Conservation (phyloP, 2,329 filamentous ascomycete species). For the Curvularia lunata region DNA sequence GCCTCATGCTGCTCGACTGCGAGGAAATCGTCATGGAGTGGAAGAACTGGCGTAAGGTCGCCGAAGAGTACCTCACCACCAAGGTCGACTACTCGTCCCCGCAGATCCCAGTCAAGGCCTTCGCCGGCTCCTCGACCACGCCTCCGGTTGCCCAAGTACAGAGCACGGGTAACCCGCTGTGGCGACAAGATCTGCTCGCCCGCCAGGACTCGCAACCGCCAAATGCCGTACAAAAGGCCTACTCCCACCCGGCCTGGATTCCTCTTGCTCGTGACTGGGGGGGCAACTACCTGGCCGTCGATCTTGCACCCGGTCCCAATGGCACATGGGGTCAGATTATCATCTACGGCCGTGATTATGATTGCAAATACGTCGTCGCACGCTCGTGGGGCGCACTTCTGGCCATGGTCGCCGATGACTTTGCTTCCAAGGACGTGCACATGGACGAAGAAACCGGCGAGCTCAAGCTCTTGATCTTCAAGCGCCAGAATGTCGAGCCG, state of each 20-base stretch:
- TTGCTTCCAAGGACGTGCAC: slow-evolving; percentile 88
- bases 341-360: slow-evolving; percentile 95
- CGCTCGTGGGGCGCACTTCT: slow-evolving; percentile 90
- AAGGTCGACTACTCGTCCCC: slow-evolving; percentile 63
- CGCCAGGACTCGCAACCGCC: slow-evolving; percentile 88
- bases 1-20: slow-evolving; percentile 94
- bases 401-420: slow-evolving; percentile 85
- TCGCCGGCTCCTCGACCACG: slow-evolving; percentile 73
- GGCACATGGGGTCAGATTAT: slow-evolving; percentile 97
- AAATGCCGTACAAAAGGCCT: slow-evolving; percentile 86
- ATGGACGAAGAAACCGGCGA: slow-evolving; percentile 93
- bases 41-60: slow-evolving; percentile 94
- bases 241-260: slow-evolving; percentile 94
- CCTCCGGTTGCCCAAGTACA: slow-evolving; percentile 63
- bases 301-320: slow-evolving; percentile 85
- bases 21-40: slow-evolving; percentile 98
- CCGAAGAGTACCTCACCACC: slow-evolving; percentile 80
- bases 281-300: slow-evolving; percentile 94
- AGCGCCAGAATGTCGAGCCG: slow-evolving; percentile 81
- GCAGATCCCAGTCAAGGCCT: slow-evolving; percentile 72
- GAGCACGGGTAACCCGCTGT: slow-evolving; percentile 67
- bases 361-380: slow-evolving; percentile 96
- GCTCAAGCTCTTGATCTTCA: slow-evolving; percentile 88
- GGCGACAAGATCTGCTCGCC: slow-evolving; percentile 83
- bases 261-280: slow-evolving; percentile 97